Evolutionary conservation across 1,139 yeast genomes (phyloP).

Genomic region (Candida freyschussii): DNA sequence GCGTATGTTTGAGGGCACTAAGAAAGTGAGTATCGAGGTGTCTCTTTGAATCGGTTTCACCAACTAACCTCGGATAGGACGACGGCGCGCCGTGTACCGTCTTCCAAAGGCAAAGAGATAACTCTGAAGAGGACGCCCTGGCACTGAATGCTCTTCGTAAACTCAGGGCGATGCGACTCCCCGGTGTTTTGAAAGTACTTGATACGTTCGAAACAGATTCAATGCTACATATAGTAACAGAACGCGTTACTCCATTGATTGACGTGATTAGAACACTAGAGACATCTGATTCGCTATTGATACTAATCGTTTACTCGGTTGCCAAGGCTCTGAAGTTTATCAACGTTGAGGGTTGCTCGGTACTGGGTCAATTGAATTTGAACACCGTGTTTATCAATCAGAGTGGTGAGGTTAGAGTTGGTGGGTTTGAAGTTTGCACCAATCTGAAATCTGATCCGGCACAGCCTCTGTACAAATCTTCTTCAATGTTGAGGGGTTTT

Average conservation of each 20-base stretch:
- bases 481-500: conserved; percentile 29
- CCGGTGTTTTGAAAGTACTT: conserved; percentile 66
- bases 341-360: conserved; percentile 56
- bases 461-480: conserved; percentile 35
- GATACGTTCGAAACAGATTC: conserved; percentile 63
- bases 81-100: conserved; percentile 44
- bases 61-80: conserved; percentile 18
- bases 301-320: conserved; percentile 58
- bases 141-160: conserved; percentile 65
- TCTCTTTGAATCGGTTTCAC: not conserved
- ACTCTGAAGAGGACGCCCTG: conserved; percentile 35
- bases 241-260: conserved; percentile 62
- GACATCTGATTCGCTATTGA: conserved; percentile 34
- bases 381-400: conserved; percentile 61
- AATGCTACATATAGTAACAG: conserved; percentile 74
- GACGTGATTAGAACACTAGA: conserved; percentile 23
- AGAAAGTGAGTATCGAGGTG: conserved; percentile 28
- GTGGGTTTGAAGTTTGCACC: conserved; percentile 74
- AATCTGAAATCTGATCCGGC: conserved; percentile 47
- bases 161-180: conserved; percentile 65
- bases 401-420: conserved; percentile 79
- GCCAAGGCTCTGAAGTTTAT: conserved; percentile 56
- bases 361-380: conserved; percentile 60
- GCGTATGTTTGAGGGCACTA: conserved; percentile 38
- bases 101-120: conserved; percentile 53